A percentile compares a stretch with the other conserved stretches of the same genome.
These are phyloP conservation scores for Selaginella moellendorffii DNA, from an alignment of 75 land plant species.

Conservation along the genomic window DNA sequence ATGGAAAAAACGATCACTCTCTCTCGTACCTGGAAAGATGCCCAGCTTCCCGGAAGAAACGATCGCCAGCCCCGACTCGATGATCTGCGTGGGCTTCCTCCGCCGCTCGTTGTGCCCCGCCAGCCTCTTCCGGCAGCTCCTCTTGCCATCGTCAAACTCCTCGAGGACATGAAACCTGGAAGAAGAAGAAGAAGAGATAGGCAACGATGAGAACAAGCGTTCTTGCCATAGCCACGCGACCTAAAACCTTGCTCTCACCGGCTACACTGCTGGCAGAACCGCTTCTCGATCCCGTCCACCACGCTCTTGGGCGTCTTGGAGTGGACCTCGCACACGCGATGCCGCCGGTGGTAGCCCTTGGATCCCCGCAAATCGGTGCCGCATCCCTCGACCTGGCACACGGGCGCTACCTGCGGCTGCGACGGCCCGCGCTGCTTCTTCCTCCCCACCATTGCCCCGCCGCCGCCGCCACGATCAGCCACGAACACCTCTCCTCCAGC, in stretches of 20 bases:
- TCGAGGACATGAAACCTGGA: neutral
- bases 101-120: conserved; percentile 5
- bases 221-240: neutral
- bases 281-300: neutral
- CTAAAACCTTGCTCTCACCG: neutral
- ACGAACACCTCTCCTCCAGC: too few relatives aligned
- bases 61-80: neutral
- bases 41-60: neutral
- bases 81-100: neutral
- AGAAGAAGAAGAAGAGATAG: too few relatives aligned
- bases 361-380: neutral
- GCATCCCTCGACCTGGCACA: conserved; percentile 4
- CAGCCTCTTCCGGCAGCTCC: conserved; percentile 3
- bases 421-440: neutral
- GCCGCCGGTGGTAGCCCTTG: conserved; percentile 4
- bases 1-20: neutral
- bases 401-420: neutral
- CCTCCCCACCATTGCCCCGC: neutral
- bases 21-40: neutral
- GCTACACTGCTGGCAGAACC: conserved; percentile 10
- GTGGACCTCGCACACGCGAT: conserved; percentile 2
- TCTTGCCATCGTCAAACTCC: conserved; percentile 7
- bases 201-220: neutral
- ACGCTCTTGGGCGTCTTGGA: conserved; percentile 7
- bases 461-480: too few relatives aligned